Percentiles rank a stretch among this genome's conserved stretches.
phyloP scores from a whole-genome alignment of 768 basidiomycete species.

The Pleurotus cornucopiae region DNA sequence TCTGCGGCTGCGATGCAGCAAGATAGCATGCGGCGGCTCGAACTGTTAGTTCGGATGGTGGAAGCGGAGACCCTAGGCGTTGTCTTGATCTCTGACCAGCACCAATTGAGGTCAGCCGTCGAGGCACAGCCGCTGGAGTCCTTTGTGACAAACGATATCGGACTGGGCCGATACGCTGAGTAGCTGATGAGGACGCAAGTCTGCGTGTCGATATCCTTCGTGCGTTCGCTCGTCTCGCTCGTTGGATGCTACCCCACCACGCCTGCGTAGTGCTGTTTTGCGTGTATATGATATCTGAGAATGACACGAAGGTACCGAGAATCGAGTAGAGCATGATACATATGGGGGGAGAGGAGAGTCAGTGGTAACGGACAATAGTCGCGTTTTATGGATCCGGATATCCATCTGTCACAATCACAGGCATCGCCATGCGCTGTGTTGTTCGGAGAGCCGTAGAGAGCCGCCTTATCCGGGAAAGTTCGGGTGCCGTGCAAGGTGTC shows the following conservation, averaged over 20 bases:
- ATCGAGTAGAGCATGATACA: slow-evolving; percentile 2
- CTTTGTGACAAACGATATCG: not conserved
- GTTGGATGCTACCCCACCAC: slow-evolving; percentile 7
- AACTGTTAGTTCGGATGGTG: not conserved
- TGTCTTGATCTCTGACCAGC: not conserved
- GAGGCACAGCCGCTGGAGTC: not conserved
- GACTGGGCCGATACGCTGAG: not conserved
- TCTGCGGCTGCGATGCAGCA: not conserved
- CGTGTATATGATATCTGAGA: slow-evolving; percentile 7
- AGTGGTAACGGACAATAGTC: not conserved
- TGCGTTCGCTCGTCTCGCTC: not conserved
- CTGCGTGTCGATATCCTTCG: not conserved
- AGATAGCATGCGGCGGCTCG: not conserved
- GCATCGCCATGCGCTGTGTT: not conserved
- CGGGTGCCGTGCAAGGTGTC: not conserved
- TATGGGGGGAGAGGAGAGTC: not conserved
- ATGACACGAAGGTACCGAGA: slow-evolving; percentile 6
- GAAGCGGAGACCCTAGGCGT: not conserved
- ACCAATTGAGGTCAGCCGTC: not conserved
- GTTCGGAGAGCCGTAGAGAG: not conserved
- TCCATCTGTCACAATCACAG: not conserved
- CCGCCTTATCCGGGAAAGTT: not conserved
- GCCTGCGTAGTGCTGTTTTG: slow-evolving; percentile 8
- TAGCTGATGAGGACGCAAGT: not conserved
- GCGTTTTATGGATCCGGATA: not conserved